A percentile compares a stretch with the other conserved stretches of the same genome.
Conservation (phyloP, 306 rosid species). For the Quercus engelmannii region DNA sequence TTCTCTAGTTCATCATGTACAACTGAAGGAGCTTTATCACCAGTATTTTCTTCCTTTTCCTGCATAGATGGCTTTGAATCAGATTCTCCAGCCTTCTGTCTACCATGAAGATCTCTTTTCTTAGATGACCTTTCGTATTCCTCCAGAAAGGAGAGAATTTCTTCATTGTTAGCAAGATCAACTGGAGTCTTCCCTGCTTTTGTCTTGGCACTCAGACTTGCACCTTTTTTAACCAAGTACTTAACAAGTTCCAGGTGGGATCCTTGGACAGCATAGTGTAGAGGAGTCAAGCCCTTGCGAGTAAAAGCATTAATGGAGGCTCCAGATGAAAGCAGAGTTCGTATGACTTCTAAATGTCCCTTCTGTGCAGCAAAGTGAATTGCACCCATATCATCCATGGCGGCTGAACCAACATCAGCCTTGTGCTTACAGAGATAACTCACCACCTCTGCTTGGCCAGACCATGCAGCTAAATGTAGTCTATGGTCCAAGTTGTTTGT, state of each 20-base stretch:
- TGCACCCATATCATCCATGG: conserved; percentile 98
- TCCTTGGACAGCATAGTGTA: conserved; percentile 88
- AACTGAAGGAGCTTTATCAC: conserved; percentile 28
- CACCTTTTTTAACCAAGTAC: conserved; percentile 83
- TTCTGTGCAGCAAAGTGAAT: conserved; percentile 89
- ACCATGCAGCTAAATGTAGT: conserved; percentile 92
- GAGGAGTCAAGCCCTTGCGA: conserved; percentile 81
- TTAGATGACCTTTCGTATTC: conserved; percentile 39
- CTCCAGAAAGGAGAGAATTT: conserved; percentile 58
- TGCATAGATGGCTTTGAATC: conserved; percentile 33
- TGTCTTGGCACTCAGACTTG: conserved; percentile 55
- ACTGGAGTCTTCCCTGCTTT: conserved; percentile 75
- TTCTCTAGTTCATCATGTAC: conserved; percentile 32
- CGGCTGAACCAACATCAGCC: conserved; percentile 91
- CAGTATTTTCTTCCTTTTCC: conserved; percentile 34
- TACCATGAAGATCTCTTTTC: conserved; percentile 38
- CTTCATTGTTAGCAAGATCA: conserved; percentile 70
- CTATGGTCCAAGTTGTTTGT: conserved; percentile 37
- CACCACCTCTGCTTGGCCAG: conserved; percentile 74
- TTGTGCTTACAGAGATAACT: conserved; percentile 71
- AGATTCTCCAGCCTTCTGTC: conserved; percentile 42
- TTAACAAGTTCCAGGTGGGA: conserved; percentile 72
- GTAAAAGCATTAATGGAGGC: conserved; percentile 62
- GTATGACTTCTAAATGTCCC: conserved; percentile 78
- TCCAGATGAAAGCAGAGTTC: conserved; percentile 54